phyloP scores from a whole-genome alignment of 768 basidiomycete genomes.

The Boletus rufocinnamomeus region DNA sequence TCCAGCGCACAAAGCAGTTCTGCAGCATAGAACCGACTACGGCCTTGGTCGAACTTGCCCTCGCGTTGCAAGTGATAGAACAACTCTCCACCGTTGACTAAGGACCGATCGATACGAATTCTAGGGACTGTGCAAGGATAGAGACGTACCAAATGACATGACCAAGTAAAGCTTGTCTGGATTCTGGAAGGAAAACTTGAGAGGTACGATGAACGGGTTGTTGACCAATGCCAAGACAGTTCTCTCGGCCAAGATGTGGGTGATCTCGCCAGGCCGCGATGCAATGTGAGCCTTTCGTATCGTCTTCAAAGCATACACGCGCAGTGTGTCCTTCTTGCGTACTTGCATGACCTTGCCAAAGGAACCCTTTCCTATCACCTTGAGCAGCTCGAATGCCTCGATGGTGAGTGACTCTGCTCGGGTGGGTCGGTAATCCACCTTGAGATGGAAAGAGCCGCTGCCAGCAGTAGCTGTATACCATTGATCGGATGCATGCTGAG shows the following conservation, averaged over 20 bases:
- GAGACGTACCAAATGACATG: constrained; percentile 83
- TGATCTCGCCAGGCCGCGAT: constrained; percentile 93
- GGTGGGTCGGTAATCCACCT: constrained; percentile 89
- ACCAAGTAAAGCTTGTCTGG: constrained; percentile 97
- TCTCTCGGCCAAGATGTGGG: constrained; percentile 95
- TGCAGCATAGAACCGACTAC: constrained; percentile 97
- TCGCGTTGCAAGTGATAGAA: constrained; percentile 98
- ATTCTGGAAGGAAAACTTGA: constrained; percentile 99
- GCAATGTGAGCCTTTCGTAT: constrained; percentile 99
- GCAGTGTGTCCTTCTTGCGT: constrained; percentile 96
- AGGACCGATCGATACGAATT: background rate
- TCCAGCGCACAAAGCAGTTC: constrained; percentile 94
- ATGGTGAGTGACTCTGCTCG: constrained; percentile 88
- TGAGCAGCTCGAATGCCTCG: constrained; percentile 94
- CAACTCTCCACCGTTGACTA: constrained; percentile 95
- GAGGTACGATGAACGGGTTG: constrained; percentile 97
- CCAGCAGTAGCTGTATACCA: constrained; percentile 87
- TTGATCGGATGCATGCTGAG: constrained; percentile 82
- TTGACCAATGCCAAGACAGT: constrained; percentile 97
- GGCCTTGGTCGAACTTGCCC: constrained; percentile 91
- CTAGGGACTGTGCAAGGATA: background rate
- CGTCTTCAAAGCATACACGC: constrained; percentile 97
- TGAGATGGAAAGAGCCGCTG: constrained; percentile 91
- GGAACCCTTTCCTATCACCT: constrained; percentile 96
- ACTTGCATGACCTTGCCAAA: constrained; percentile 99